Evolutionary conservation across 805 yeast species (phyloP), one percentile per base, ranked within the genome.

Genomic region (Metschnikowia matae): DNA sequence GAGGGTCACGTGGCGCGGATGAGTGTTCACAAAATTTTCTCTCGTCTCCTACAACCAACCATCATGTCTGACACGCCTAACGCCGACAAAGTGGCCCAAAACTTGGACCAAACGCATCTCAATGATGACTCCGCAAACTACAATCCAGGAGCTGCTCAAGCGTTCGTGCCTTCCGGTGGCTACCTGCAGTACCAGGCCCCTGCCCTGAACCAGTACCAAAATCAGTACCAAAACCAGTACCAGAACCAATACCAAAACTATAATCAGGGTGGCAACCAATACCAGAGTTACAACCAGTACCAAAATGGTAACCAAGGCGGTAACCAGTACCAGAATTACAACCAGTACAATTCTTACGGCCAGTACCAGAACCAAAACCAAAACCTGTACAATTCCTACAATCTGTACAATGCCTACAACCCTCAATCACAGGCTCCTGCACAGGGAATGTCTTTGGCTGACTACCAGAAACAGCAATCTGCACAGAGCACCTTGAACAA

Each of bases 361-460:
- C 58, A 63, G 54, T 58, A 54, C 57, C 56, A 35, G 50, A 62
- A 60, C 57, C 61, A 51, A 65, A 60, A 50, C 65, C 23, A 21
- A 6, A 21, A 21, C 6, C 36, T 18, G 29, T 42, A 41, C 44
- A 59, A 60, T 57, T 58, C 62, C 44, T 49, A 58, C 60, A 49
- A 48, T 43, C 49, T 41, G 34, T 54, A 52, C 54, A 40, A 50
- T 37, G n/a, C 49, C 37, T 54, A 56, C 51, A 46, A 46, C 50
- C 52, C 52, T 50, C 40, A 37, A 8, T 61, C 56, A 32, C 61
- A 54, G 31, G 44, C 48, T 2, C 56, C 57, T 66, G 52, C 66
- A 62, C 52, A 75, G 74, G 69, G 67, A 8, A 83, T 88, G 89
- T 79, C 91, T 37, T 76, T 89, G 60, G 95, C 89, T 48, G 96